A percentile compares a stretch with the other conserved stretches of the same genome.
phyloP scores from a whole-genome alignment of 225 moss, liverwort and hornwort species.

The Takakia lepidozioides region DNA sequence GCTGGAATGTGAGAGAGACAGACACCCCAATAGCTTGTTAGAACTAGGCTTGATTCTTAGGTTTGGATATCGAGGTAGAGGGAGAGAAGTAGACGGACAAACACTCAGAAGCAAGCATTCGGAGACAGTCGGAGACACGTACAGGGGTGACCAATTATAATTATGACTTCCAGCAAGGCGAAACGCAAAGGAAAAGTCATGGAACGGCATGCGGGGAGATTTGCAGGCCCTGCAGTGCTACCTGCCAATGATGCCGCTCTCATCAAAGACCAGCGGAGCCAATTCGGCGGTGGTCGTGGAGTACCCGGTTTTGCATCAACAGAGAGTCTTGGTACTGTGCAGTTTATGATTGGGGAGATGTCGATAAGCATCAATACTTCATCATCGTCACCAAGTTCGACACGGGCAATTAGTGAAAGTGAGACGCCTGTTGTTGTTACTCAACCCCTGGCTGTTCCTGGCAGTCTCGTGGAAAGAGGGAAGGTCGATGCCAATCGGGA shows the following conservation, averaged over 20 bases:
- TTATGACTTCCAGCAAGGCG: conserved; percentile 4
- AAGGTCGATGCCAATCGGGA: background rate
- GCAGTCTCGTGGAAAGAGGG: background rate
- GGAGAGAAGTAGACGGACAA: no score
- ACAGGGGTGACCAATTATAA: no score
- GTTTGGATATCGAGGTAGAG: no score
- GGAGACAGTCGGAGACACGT: no score
- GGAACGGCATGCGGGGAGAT: conserved; percentile 3
- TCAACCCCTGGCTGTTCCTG: background rate
- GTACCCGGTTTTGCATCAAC: background rate
- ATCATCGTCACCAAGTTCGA: no score
- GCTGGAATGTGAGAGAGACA: no score
- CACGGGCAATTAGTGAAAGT: no score
- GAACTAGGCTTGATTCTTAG: no score
- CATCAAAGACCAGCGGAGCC: background rate
- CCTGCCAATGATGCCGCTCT: background rate
- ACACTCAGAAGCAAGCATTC: no score
- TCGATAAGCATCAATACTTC: conserved; percentile 8
- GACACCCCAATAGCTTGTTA: no score
- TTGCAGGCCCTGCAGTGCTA: background rate
- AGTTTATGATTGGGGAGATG: conserved; percentile 12
- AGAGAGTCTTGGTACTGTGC: background rate
- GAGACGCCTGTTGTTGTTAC: background rate
- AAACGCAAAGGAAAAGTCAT: conserved; percentile 8
- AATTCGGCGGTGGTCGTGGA: conserved; percentile 1